A percentile compares a stretch with the other conserved stretches of the same genome.
Evolutionary conservation across 2,329 filamentous ascomycete species (phyloP).

Genomic region (Aquanectria penicillioides): DNA sequence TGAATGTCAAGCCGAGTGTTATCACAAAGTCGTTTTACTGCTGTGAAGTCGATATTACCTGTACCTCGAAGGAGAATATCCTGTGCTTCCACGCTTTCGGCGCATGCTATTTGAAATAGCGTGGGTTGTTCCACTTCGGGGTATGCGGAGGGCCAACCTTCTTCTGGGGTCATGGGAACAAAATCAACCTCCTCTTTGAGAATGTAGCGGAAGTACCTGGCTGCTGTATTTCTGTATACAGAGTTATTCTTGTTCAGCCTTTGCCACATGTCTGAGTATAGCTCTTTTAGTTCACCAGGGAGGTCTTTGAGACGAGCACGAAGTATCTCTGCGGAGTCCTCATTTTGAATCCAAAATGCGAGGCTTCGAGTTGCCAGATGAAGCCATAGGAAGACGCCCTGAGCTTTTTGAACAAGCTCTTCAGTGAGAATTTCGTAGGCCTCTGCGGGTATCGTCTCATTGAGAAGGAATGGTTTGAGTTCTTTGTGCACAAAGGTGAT

Average conservation of each 20-base stretch:
- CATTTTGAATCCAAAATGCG: not conserved
- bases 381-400: slow-evolving; percentile 21
- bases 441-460: not conserved
- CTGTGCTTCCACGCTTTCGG: not conserved
- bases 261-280: slow-evolving; percentile 27
- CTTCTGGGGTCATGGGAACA: not conserved
- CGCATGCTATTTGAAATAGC: slow-evolving; percentile 8
- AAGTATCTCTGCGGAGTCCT: not conserved
- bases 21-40: not conserved
- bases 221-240: slow-evolving; percentile 11
- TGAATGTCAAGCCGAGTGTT: not conserved
- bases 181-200: not conserved
- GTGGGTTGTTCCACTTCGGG: not conserved
- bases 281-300: not conserved
- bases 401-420: slow-evolving; percentile 4
- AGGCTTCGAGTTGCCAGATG: slow-evolving; percentile 8
- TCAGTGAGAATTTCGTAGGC: not conserved
- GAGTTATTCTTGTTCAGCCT: slow-evolving; percentile 3
- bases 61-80: not conserved
- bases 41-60: not conserved
- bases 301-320: not conserved
- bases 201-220: slow-evolving; percentile 8
- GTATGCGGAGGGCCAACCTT: not conserved
- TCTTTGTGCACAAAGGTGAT: slow-evolving; percentile 3
- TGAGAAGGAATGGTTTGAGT: not conserved